Evolutionary conservation across 2,329 filamentous ascomycete species (phyloP), one percentile per base, ranked within the genome.

Genomic region (Sordariomycetes sp.): DNA sequence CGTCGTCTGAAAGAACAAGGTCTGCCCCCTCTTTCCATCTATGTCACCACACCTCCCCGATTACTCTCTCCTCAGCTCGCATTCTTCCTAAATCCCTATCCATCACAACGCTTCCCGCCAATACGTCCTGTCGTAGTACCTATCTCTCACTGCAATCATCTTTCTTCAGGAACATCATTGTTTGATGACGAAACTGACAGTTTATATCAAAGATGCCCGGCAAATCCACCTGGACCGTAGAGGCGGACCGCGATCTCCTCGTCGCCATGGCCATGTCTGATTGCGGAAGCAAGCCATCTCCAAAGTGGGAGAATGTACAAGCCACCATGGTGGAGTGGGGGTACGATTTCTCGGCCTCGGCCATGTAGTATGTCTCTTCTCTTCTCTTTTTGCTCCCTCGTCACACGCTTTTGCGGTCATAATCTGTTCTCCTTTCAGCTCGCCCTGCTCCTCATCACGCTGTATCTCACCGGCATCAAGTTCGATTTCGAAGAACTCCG

Each of bases 271-370:
- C 73, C n/a, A 66, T 69, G 28, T 64, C 69, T 7, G 61, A 72
- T 4, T n/a, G 28, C 3, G 39, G 52, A 15, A 45, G n/a, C 57
- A 69, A 66, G 42, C 67, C 72, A 2, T 64, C 60, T 2, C 45
- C 60, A 0, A 62, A 72, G 12, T 71, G 68, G 62, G 51, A 62
- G 24, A 65, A 68, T n/a, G 64, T 76, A 7, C 67, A 74, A 62
- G 63, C 63, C 0, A 63, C 73, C 4, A 64, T 77, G 45, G 62
- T 65, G 0, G 64, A 60, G 6, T 66, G 68, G 57, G 74, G 73
- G 10, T 74, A 76, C n/a, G 22, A 7, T n/a, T 56, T 56, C 32
- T 52, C 45, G 57, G 61, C 62, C 0, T 76, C 74, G 55, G 69
- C 68, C 2, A 65, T 70, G 32, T 66, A 64, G 32, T 74, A 74